Conservation (phyloP, 192 early-diverging fungal species). For the Coemansia asiatica region DNA sequence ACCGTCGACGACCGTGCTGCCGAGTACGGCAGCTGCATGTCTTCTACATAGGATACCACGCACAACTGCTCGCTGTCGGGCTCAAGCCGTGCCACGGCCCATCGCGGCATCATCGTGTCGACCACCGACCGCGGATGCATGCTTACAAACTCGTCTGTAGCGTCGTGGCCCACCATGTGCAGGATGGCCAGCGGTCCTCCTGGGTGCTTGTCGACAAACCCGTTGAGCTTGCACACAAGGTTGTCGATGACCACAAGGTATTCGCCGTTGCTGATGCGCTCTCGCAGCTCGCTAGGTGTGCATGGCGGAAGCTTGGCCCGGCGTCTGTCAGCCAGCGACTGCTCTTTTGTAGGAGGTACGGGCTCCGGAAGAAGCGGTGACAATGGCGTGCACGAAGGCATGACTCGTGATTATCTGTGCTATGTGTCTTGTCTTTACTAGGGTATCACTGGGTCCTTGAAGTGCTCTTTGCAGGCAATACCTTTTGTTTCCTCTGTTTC, state of each 20-base stretch:
- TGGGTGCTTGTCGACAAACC: constrained; percentile 80
- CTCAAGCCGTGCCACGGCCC: constrained; percentile 62
- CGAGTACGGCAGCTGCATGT: constrained; percentile 45
- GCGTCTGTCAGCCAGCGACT: constrained; percentile 14
- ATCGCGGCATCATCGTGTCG: constrained; percentile 71
- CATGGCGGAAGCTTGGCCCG: constrained; percentile 35
- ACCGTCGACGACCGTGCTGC: constrained; percentile 22
- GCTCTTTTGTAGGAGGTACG: neutral
- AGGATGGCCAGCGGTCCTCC: constrained; percentile 87
- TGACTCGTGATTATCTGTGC: neutral
- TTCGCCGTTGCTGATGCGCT: constrained; percentile 62
- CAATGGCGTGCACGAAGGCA: constrained; percentile 24
- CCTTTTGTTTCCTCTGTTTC: neutral
- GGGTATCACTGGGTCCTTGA: neutral
- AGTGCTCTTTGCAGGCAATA: neutral
- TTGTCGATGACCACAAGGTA: constrained; percentile 78
- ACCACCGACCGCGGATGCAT: constrained; percentile 85
- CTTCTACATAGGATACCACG: constrained; percentile 42
- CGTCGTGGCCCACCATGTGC: constrained; percentile 87
- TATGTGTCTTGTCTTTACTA: neutral
- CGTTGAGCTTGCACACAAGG: constrained; percentile 88
- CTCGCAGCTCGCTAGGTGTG: constrained; percentile 38
- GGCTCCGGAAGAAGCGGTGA: constrained; percentile 15
- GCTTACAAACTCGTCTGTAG: constrained; percentile 83
- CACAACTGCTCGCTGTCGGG: constrained; percentile 12